phyloP scores from a whole-genome alignment of 768 basidiomycete species.

The Lyophyllum atratum region DNA sequence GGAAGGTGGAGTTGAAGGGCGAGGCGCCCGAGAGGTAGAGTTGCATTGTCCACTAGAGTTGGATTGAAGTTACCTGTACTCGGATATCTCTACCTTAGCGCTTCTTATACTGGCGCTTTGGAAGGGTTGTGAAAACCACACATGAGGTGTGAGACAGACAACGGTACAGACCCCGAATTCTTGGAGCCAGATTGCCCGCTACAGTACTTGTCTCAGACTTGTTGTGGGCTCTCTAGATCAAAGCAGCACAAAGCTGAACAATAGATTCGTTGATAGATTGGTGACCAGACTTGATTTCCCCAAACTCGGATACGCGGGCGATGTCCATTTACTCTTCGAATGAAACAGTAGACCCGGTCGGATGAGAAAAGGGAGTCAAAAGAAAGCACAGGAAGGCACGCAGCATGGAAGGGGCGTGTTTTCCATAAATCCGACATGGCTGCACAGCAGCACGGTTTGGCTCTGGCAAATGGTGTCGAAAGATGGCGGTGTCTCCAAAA shows the following conservation, averaged over 20 bases:
- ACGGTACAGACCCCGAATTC: neutral
- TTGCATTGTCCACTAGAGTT: conserved; percentile 14
- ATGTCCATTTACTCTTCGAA: no score
- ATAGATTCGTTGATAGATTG: neutral
- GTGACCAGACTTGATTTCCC: neutral
- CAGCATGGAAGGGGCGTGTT: neutral
- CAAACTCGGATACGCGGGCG: no score
- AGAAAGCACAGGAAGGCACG: neutral
- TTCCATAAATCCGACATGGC: neutral
- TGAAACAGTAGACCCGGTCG: no score
- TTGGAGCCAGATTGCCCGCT: neutral
- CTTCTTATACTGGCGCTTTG: neutral
- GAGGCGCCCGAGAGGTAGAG: conserved; percentile 22
- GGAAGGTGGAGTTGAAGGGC: conserved; percentile 22
- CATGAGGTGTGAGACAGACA: neutral
- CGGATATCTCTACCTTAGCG: no score
- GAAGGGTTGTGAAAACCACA: neutral
- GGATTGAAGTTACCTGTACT: neutral
- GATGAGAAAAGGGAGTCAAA: neutral
- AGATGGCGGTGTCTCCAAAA: no score
- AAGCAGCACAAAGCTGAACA: neutral
- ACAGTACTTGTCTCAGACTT: neutral
- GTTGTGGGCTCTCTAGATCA: neutral
- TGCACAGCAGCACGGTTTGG: no score
- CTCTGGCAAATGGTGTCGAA: no score